phyloP scores from a whole-genome alignment of 805 yeast genomes.

The Pichia rugopelliculosa region DNA sequence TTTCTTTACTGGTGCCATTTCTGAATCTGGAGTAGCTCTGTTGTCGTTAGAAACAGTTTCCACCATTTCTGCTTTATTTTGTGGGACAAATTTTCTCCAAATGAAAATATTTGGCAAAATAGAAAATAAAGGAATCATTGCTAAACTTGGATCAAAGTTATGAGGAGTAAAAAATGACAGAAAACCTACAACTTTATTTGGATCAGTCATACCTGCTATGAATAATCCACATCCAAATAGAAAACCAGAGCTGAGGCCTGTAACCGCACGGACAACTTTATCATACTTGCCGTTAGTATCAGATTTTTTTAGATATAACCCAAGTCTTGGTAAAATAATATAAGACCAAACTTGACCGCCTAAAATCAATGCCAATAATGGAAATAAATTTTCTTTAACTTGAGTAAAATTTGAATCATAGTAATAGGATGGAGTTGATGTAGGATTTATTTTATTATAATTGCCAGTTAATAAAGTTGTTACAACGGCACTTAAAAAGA shows the following conservation, averaged over 20 bases:
- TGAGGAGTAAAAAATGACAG: conserved; percentile 29
- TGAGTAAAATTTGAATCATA: conserved; percentile 16
- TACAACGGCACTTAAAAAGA: conserved; percentile 30
- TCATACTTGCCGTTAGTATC: not conserved
- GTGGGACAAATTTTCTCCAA: conserved; percentile 26
- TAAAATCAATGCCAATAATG: conserved; percentile 10
- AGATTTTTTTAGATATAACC: conserved; percentile 1
- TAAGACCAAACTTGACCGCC: conserved; percentile 18
- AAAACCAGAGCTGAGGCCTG: conserved; percentile 24
- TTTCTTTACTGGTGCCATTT: not conserved
- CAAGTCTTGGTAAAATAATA: conserved; percentile 22
- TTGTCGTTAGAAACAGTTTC: not conserved
- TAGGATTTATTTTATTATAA: not conserved
- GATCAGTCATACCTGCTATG: conserved; percentile 40
- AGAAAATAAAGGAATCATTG: conserved; percentile 35
- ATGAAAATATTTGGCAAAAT: conserved; percentile 38
- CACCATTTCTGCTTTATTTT: conserved; percentile 5
- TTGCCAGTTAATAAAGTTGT: conserved; percentile 11
- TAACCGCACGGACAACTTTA: conserved; percentile 7
- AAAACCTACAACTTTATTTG: conserved; percentile 40
- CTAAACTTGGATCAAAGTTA: conserved; percentile 42
- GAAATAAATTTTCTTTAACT: conserved; percentile 12
- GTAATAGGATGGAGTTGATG: conserved; percentile 13
- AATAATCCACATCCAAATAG: conserved; percentile 40
- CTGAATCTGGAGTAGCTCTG: not conserved